These are phyloP conservation scores for Aspergillus bombycis DNA, from an alignment of 2,329 filamentous ascomycete genomes.

Conservation along the genomic window DNA sequence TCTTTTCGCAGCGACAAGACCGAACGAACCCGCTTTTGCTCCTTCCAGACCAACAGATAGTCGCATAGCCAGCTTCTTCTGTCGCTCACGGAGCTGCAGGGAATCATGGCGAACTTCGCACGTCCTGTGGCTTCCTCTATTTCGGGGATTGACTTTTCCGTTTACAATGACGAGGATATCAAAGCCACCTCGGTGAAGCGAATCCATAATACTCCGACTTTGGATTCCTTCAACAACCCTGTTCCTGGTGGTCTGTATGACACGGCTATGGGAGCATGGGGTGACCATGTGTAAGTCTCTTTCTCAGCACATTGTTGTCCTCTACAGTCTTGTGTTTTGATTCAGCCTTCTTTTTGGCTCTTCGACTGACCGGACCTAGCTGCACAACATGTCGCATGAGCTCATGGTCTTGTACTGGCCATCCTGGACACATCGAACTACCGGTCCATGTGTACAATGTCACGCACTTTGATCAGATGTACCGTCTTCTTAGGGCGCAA, in stretches of 20 bases:
- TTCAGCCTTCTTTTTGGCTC: slow-evolving; percentile 5
- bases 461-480: slow-evolving; percentile 91
- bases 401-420: slow-evolving; percentile 81
- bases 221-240: slow-evolving; percentile 87
- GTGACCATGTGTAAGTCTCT: slow-evolving; percentile 72
- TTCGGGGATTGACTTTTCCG: slow-evolving; percentile 84
- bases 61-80: slow-evolving; percentile 35
- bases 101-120: slow-evolving; percentile 52
- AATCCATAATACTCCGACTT: slow-evolving; percentile 92
- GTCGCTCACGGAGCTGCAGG: slow-evolving; percentile 39
- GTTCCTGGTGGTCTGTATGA: slow-evolving; percentile 92
- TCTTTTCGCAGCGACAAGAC: slow-evolving; percentile 33
- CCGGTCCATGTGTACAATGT: slow-evolving; percentile 93
- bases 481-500: slow-evolving; percentile 81
- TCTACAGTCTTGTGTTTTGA: slow-evolving; percentile 12
- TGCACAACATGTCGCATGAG: slow-evolving; percentile 92
- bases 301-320: slow-evolving; percentile 6
- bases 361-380: slow-evolving; percentile 50
- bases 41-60: slow-evolving; percentile 23
- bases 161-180: slow-evolving; percentile 81
- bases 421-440: slow-evolving; percentile 92
- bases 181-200: slow-evolving; percentile 87
- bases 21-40: slow-evolving; percentile 29
- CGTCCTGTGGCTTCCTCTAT: slow-evolving; percentile 84
- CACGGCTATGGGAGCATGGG: slow-evolving; percentile 85